Evolutionary conservation across 805 yeast species (phyloP), one percentile per base, ranked within the genome.

Genomic region (Candida gorgasii): DNA sequence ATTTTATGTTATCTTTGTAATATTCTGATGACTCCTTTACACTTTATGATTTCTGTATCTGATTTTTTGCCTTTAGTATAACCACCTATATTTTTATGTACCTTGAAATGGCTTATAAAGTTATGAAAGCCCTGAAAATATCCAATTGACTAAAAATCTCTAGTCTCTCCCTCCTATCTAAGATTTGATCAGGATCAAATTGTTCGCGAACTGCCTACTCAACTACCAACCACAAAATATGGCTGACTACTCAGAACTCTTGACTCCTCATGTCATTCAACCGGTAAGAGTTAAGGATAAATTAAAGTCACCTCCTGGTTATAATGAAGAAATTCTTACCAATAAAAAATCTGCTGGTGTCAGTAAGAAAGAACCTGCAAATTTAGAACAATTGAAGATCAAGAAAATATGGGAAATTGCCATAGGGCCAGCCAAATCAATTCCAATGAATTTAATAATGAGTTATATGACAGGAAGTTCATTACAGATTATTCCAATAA

Each of bases 361-460:
- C 1, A 14, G 14, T 4, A 27, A 27, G 5, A 40, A 43, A 39
- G 22, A 17, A 13, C 47, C 46, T 7, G 39, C 15, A 4, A 30
- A 49, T 26, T 22, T 49, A 1, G 72, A 64, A 29, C 64, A 63
- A 30, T 60, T 76, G 43, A 76, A 71, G 52, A 59, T 67, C 16
- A 77, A 82, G 55, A 86, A 85, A 55, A 90, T 95, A 0, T 89
- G 97, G 96, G 93, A 86, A 44, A 58, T 86, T 28, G 95, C 97
- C 2, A 63, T 78, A 12, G 80, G 81, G 1, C 97, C 97, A 0
- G 86, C 89, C 2, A 92, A 89, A 58, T 55, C 62, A 14, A 75
- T 93, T n/a, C 96, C 97, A 6, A 86, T 89, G 95, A 93, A 88
- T 56, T 62, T 86, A 38, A 68, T 88, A 36, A 88, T 92, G 96